These are phyloP conservation scores for Tricholoma terreum DNA, from an alignment of 768 basidiomycete species.

Conservation along the genomic window DNA sequence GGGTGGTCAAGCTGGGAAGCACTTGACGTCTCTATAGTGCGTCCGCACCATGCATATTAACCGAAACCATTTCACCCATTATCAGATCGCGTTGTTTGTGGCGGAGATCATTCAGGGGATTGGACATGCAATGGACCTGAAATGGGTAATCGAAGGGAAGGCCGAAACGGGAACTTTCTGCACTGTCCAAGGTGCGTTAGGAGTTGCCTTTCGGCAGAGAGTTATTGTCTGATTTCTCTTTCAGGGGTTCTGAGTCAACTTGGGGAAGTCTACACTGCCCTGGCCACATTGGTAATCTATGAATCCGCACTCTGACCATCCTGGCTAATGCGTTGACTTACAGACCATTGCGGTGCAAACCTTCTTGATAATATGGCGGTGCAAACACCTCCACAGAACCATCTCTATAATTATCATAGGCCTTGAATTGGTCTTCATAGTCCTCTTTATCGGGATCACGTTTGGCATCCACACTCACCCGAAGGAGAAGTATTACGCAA, in stretches of 20 bases:
- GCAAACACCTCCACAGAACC: constrained; percentile 20
- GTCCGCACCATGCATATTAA: not conserved
- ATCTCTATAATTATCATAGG: constrained; percentile 24
- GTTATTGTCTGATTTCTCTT: not conserved
- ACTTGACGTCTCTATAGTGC: not conserved
- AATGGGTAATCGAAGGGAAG: not conserved
- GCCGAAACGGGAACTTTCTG: not conserved
- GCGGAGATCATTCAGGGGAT: not conserved
- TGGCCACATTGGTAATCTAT: constrained; percentile 40
- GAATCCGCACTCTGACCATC: too few relatives aligned
- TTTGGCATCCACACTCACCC: constrained; percentile 21
- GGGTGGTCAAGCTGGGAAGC: not conserved
- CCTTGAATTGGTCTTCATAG: constrained; percentile 33
- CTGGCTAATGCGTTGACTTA: too few relatives aligned
- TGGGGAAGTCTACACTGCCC: constrained; percentile 40
- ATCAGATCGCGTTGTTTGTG: not conserved
- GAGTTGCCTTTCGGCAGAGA: too few relatives aligned
- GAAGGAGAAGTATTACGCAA: constrained; percentile 18
- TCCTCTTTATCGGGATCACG: constrained; percentile 29
- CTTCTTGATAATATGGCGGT: constrained; percentile 37
- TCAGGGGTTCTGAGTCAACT: constrained; percentile 37
- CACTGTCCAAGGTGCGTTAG: not conserved
- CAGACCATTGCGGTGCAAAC: constrained; percentile 42
- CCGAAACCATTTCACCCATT: not conserved
- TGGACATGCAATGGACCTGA: not conserved